Percentiles rank a stretch among this genome's conserved stretches.
Conservation (phyloP, 768 basidiomycete species). For the Tulasnella sp. region DNA sequence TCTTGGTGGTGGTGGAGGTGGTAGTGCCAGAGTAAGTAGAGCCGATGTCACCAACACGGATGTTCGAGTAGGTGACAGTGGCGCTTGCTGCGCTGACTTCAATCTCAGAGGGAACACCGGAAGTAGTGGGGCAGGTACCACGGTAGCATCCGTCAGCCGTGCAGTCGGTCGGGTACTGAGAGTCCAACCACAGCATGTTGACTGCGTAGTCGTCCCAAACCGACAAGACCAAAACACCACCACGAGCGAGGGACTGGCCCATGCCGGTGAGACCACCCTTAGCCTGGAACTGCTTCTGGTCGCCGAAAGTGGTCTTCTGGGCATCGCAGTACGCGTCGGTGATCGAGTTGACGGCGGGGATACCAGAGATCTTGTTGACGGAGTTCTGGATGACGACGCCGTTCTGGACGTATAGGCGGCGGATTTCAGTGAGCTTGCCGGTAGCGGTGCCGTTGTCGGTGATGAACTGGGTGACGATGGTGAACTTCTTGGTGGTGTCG, state of each 20-base stretch:
- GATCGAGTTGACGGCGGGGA: conserved; percentile 32
- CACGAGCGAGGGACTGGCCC: conserved; percentile 39
- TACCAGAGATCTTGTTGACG: conserved; percentile 45
- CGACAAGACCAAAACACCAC: conserved; percentile 49
- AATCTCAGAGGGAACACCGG: conserved; percentile 22
- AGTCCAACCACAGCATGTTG: conserved; percentile 40
- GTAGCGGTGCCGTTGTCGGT: conserved; percentile 44
- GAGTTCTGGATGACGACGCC: conserved; percentile 52
- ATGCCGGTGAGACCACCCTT: conserved; percentile 43
- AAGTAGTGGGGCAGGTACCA: conserved; percentile 27
- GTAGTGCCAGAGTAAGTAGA: conserved; percentile 15
- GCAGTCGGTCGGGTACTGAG: conserved; percentile 19
- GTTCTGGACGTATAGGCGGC: conserved; percentile 44
- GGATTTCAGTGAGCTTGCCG: conserved; percentile 51
- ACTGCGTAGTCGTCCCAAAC: conserved; percentile 55
- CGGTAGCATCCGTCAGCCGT: conserved; percentile 23
- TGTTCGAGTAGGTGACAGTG: conserved; percentile 27
- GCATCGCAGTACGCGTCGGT: conserved; percentile 27
- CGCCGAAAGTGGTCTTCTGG: conserved; percentile 39
- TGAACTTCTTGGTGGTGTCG: conserved; percentile 51
- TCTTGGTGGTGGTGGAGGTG: not conserved
- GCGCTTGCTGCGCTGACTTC: conserved; percentile 23
- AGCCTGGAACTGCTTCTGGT: conserved; percentile 42
- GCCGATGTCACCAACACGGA: conserved; percentile 27
- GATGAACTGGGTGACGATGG: conserved; percentile 58